Conservation (phyloP, 306 rosid genomes). For the Lathyrus oleraceus region DNA sequence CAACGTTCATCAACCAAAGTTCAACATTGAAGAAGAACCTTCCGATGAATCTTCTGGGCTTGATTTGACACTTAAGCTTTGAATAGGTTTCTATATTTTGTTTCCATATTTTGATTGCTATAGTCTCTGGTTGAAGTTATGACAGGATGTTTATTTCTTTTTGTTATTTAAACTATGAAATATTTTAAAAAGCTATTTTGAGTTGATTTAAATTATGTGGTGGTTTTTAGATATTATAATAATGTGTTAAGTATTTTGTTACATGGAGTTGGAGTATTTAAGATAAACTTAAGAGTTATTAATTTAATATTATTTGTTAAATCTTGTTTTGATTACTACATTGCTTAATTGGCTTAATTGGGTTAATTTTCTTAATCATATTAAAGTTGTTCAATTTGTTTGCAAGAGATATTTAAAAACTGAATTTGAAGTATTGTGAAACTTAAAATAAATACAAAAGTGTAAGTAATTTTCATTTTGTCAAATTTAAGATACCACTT, state of each 20-base stretch:
- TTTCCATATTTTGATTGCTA: neutral
- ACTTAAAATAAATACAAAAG: too few species aligned
- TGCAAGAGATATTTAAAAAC: too few species aligned
- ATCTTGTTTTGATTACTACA: neutral
- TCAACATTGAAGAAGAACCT: constrained; percentile 4
- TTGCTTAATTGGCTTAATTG: neutral
- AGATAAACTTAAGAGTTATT: neutral
- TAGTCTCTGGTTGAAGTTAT: neutral
- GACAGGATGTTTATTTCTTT: neutral
- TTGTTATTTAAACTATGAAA: neutral
- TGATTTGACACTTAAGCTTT: constrained; percentile 59
- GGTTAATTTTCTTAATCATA: neutral
- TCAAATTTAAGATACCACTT: too few species aligned
- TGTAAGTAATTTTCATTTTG: too few species aligned
- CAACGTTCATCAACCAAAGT: neutral
- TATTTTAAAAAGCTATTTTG: neutral
- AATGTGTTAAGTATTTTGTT: too few species aligned
- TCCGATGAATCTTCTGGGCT: constrained; percentile 28
- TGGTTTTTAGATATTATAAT: too few species aligned
- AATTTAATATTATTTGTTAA: neutral
- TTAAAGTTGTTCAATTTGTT: neutral
- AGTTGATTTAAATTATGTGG: too few species aligned
- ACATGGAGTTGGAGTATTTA: neutral
- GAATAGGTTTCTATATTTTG: neutral
- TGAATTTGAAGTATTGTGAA: too few species aligned